Evolutionary conservation across 1,284 basidiomycete genomes (phyloP), one percentile per base, ranked within the genome.

Genomic region (Leccinum insolens): DNA sequence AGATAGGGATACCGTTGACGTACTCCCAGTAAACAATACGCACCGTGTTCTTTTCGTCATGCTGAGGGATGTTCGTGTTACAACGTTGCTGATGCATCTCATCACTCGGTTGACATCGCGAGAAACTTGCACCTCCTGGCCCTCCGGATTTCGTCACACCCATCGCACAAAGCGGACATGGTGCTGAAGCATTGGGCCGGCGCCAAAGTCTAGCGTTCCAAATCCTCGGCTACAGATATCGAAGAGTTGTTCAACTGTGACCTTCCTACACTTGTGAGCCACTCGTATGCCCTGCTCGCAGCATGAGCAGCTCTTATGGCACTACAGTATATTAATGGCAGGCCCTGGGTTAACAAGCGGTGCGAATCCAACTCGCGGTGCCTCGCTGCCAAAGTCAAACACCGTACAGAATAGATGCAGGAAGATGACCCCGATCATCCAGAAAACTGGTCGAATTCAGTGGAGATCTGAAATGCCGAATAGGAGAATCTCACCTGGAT

Each of bases 131-230:
- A 99, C 77, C 87, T 98, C 1, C 88, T 98, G 39, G 95, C 96
- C 2, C 88, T 99, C 7, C 90, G 95, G n/a, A 91, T 99, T 70
- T 96, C 96, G 2, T 86, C 89, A 9, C 95, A 90, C 80, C 86
- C 22, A 22, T 99, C 15, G 86, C 87, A 7, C 83, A 92, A 94
- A 34, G 92, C 95, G 0, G 94, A 96, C 70, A 85, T 89, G 0
- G 95, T 99, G 0, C 83, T 99, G 59, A 94, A 93, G 73, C 97
- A 99, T 77, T 99, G 98, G 98, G 96, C 98, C 0, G 91, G 90
- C 68, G 93, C 94, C 7, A 97, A 98, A 79, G 96, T 99, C 67
- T 80, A 89, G 31, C 87, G 88, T 7, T 89, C 93, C 8, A 87
- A 89, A 71, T 82, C 89, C 0, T 82, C 85, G 0, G 77, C 85